These are phyloP conservation scores for Cicer cuneatum DNA, from an alignment of 306 rosid genomes.

Conservation along the genomic window DNA sequence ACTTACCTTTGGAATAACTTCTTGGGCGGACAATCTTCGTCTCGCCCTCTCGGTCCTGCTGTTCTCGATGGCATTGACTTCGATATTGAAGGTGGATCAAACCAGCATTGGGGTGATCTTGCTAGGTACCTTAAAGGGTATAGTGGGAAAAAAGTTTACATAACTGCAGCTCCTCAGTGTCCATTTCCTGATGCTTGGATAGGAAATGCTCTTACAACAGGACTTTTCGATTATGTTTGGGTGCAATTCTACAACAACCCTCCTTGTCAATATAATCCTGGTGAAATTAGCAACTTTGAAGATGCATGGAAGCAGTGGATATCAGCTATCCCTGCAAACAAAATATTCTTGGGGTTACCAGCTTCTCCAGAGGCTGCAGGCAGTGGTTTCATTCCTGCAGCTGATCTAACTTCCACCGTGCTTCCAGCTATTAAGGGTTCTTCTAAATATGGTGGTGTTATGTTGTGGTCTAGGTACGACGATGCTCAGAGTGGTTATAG, in stretches of 20 bases:
- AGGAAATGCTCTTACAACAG: slow-evolving; percentile 45
- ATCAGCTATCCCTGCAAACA: slow-evolving; percentile 41
- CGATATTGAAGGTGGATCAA: slow-evolving; percentile 39
- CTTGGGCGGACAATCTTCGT: slow-evolving; percentile 49
- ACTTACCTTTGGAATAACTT: slow-evolving; percentile 58
- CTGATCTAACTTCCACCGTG: slow-evolving; percentile 49
- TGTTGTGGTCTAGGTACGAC: slow-evolving; percentile 56
- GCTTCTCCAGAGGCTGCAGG: slow-evolving; percentile 49
- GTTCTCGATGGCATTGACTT: slow-evolving; percentile 50
- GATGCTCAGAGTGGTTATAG: slow-evolving; percentile 53
- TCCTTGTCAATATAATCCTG: slow-evolving; percentile 41
- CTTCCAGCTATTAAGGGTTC: slow-evolving; percentile 52
- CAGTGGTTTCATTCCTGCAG: slow-evolving; percentile 47
- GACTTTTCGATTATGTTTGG: slow-evolving; percentile 46
- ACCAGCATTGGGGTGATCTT: slow-evolving; percentile 29
- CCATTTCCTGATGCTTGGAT: slow-evolving; percentile 55
- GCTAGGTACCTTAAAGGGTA: slow-evolving; percentile 24
- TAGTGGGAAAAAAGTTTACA: slow-evolving; percentile 16
- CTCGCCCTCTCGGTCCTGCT: slow-evolving; percentile 57
- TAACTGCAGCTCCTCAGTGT: slow-evolving; percentile 56
- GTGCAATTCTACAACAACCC: slow-evolving; percentile 45
- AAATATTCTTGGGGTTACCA: slow-evolving; percentile 52
- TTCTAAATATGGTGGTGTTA: slow-evolving; percentile 51
- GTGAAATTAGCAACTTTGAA: slow-evolving; percentile 33
- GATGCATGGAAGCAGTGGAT: slow-evolving; percentile 47